A percentile compares a stretch with the other conserved stretches of the same genome.
phyloP scores from a whole-genome alignment of 2,329 filamentous ascomycete genomes.

The Fusarium redolens region DNA sequence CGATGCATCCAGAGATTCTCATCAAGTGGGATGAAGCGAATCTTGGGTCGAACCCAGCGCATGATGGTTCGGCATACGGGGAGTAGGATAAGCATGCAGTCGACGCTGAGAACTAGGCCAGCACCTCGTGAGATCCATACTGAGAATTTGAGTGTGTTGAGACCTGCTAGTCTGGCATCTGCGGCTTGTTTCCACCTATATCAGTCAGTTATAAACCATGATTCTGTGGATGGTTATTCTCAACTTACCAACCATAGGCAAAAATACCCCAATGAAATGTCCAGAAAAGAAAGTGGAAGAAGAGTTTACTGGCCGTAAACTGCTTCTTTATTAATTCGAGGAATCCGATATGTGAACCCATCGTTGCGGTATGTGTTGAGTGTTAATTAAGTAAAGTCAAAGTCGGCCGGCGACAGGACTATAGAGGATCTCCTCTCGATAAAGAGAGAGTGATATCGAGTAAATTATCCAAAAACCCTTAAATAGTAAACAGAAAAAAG shows the following conservation, averaged over 20 bases:
- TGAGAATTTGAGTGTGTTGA: constrained; percentile 87
- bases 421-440: constrained; percentile 1
- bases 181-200: constrained; percentile 80
- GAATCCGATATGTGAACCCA: constrained; percentile 56
- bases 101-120: constrained; percentile 84
- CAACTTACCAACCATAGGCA: constrained; percentile 81
- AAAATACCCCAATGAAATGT: constrained; percentile 82
- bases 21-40: constrained; percentile 91
- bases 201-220: background rate
- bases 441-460: constrained; percentile 9
- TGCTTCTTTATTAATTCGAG: constrained; percentile 68
- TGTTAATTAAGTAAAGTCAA: constrained; percentile 18
- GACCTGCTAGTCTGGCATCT: constrained; percentile 75
- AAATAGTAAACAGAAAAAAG: constrained; percentile 48
- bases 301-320: constrained; percentile 75
- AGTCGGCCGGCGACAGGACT: constrained; percentile 40
- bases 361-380: constrained; percentile 43
- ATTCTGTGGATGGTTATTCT: background rate
- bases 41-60: constrained; percentile 84
- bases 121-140: constrained; percentile 98
- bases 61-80: constrained; percentile 95
- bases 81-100: constrained; percentile 87
- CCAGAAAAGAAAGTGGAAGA: constrained; percentile 88
- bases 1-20: constrained; percentile 98
- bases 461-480: constrained; percentile 28